Evolutionary conservation across 805 yeast genomes (phyloP).

Genomic region (Ogataea salicorniae): DNA sequence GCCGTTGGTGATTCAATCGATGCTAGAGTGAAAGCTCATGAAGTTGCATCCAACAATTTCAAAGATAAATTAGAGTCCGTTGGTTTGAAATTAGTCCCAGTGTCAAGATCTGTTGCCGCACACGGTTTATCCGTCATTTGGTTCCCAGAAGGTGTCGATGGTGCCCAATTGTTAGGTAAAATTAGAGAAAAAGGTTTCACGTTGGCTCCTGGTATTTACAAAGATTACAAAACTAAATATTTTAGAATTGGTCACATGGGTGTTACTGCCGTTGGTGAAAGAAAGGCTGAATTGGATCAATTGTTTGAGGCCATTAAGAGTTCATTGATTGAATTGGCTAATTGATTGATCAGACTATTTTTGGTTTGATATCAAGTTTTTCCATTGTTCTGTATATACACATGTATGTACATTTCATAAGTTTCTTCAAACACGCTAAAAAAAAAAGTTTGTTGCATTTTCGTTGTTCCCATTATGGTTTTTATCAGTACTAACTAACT

Average conservation of each 20-base stretch:
- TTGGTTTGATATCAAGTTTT: neutral
- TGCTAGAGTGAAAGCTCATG: constrained; percentile 59
- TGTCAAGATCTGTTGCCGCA: constrained; percentile 63
- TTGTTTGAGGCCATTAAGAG: constrained; percentile 43
- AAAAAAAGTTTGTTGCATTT: too few relatives aligned
- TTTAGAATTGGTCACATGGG: constrained; percentile 98
- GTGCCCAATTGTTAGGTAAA: constrained; percentile 56
- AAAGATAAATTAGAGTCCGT: constrained; percentile 51
- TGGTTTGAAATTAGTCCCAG: constrained; percentile 64
- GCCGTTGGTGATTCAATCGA: constrained; percentile 37
- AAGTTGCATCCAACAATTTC: constrained; percentile 55
- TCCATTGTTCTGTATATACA: neutral
- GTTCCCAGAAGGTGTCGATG: constrained; percentile 69
- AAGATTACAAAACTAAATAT: constrained; percentile 71
- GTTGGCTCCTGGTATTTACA: constrained; percentile 88
- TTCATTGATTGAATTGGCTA: constrained; percentile 34
- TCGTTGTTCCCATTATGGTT: too few relatives aligned
- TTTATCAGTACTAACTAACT: too few relatives aligned
- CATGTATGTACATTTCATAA: neutral
- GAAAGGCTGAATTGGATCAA: constrained; percentile 48
- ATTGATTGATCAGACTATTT: constrained; percentile 34
- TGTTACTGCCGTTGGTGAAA: constrained; percentile 55
- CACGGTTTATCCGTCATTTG: constrained; percentile 84
- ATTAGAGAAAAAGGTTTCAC: constrained; percentile 63
- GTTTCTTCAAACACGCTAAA: too few relatives aligned